Evolutionary conservation across 73 alveolate genomes (phyloP), one percentile per base, ranked within the genome.

Genomic region (Blepharisma japonicum): DNA sequence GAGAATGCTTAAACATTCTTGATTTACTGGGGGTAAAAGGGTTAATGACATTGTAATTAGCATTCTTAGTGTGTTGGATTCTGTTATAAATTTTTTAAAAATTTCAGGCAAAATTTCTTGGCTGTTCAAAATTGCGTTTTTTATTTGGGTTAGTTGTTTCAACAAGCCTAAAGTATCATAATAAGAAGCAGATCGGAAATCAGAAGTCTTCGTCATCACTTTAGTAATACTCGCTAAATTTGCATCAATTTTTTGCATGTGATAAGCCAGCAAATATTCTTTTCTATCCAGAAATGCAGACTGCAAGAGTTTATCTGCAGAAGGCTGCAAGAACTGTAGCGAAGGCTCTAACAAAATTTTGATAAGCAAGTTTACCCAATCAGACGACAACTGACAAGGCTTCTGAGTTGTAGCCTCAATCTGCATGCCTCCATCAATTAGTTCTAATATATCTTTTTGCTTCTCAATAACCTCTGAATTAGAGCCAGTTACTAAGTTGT

Each of bases 1-100:
- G 18, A 61, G 47, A 61, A 61, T 61, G 50, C 74, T 61, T 39
- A 61, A 25, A 25, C 74, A 61, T 25, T 61, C 74, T 61, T 61
- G 47, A 20, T 14, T 20, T 9, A 39, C 39, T 25, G 14, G 74
- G 74, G 14, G 47, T 14, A 14, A 14, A 8, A 61, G 47, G 48
- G 14, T 61, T 18, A 61, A 5, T 20, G 74, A n/a, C 18, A 25
- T 61, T 20, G 14, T 61, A 20, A 61, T 61, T 8, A 61, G 46
- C 38, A 25, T 61, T 61, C 23, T n/a, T 32, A 32, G 42, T 32
- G 42, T 32, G 42, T 32, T 32, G 42, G 42, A 32, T 32, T 32
- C 42, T 32, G 42, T 32, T 0, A 32, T 32, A 32, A 32, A 32
- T 32, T 32, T 32, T 32, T 32, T 32, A 32, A 32, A 32, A 32